Percentiles rank a stretch among this genome's conserved stretches.
phyloP scores from a whole-genome alignment of 352 stramenopile genomes.

The Plasmopara halstedii region DNA sequence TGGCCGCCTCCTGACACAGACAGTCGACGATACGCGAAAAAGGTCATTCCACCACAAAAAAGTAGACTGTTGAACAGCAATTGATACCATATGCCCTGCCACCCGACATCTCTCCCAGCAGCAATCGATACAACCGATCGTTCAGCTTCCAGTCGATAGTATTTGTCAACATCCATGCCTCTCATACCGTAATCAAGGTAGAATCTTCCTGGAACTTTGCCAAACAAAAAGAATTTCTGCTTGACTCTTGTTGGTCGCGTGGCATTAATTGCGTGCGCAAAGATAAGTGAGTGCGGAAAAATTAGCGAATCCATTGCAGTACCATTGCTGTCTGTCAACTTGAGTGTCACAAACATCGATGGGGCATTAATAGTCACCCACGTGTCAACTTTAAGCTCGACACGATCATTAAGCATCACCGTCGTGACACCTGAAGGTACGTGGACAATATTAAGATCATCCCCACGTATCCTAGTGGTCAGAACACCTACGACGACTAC shows the following conservation, averaged over 20 bases:
- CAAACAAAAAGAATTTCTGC: slow-evolving; percentile 38
- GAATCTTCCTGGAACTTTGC: slow-evolving; percentile 31
- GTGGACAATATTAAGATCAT: slow-evolving; percentile 26
- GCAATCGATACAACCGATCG: slow-evolving; percentile 53
- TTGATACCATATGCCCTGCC: slow-evolving; percentile 63
- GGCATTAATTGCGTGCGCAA: slow-evolving; percentile 22
- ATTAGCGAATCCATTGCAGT: slow-evolving; percentile 28
- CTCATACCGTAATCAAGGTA: slow-evolving; percentile 49
- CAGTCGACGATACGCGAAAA: slow-evolving; percentile 58
- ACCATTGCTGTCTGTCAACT: slow-evolving; percentile 32
- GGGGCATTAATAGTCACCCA: slow-evolving; percentile 28
- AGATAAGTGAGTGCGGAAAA: slow-evolving; percentile 28
- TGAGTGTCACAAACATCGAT: slow-evolving; percentile 39
- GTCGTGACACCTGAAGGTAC: slow-evolving; percentile 49
- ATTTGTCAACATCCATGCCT: slow-evolving; percentile 21
- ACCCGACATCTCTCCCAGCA: slow-evolving; percentile 33
- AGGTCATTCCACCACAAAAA: slow-evolving; percentile 39
- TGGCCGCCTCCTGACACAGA: slow-evolving; percentile 58
- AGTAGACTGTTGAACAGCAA: slow-evolving; percentile 53
- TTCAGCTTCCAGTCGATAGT: slow-evolving; percentile 39
- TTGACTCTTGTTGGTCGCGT: slow-evolving; percentile 14
- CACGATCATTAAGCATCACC: slow-evolving; percentile 26
- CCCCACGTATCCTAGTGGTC: not conserved
- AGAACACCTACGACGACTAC: not conserved
- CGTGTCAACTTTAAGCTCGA: slow-evolving; percentile 39